These are phyloP conservation scores for Psidium guajava DNA, from an alignment of 345 rosid species.

Conservation along the genomic window DNA sequence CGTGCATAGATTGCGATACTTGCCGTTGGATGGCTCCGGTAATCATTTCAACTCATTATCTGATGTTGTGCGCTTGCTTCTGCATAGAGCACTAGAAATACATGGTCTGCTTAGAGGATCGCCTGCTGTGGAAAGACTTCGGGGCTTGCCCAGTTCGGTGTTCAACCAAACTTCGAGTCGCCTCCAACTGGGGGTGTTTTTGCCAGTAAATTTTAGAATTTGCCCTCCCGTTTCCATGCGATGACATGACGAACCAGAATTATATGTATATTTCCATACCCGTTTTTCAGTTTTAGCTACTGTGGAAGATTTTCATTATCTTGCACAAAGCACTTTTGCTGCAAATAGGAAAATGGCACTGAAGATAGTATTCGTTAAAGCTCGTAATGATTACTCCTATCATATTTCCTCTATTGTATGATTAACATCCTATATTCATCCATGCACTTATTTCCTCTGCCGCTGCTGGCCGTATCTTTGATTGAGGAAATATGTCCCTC, in stretches of 20 bases:
- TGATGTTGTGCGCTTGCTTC: neutral
- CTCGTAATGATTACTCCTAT: neutral
- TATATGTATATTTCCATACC: neutral
- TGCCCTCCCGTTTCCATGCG: neutral
- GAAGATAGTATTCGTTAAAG: neutral
- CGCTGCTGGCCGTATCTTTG: neutral
- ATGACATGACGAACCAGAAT: neutral
- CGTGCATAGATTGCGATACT: constrained; percentile 64
- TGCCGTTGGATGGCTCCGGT: constrained; percentile 84
- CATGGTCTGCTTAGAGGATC: neutral
- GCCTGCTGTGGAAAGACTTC: neutral
- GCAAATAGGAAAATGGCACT: neutral
- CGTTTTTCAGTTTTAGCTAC: neutral
- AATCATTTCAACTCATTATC: neutral
- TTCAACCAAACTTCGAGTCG: neutral
- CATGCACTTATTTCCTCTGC: neutral
- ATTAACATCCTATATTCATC: neutral
- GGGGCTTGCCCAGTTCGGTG: neutral
- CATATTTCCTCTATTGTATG: neutral
- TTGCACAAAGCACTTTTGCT: neutral
- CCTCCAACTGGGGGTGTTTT: neutral
- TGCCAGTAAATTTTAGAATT: neutral
- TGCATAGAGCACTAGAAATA: neutral
- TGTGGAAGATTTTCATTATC: neutral
- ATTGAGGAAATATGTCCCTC: neutral